Conservation (phyloP, 768 basidiomycete genomes). For the Xanthoconium purpureum region DNA sequence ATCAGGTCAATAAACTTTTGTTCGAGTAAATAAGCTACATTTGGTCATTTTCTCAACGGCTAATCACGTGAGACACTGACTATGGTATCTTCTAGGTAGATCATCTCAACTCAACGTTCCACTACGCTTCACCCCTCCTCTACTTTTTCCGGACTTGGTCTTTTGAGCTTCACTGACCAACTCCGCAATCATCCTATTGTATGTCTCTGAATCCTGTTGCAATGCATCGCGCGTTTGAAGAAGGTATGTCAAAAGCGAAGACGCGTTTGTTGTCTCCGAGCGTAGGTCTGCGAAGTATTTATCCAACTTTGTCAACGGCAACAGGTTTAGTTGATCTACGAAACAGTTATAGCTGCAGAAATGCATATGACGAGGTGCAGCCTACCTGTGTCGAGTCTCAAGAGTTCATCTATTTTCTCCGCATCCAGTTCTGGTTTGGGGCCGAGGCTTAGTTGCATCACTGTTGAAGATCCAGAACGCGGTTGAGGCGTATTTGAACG, state of each 20-base stretch:
- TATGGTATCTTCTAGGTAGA: too few relatives aligned
- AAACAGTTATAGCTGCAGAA: not conserved
- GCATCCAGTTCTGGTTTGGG: constrained; percentile 73
- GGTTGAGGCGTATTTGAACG: constrained; percentile 45
- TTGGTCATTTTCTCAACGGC: not conserved
- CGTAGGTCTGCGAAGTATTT: constrained; percentile 65
- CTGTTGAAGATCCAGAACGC: constrained; percentile 28
- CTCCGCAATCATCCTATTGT: constrained; percentile 88
- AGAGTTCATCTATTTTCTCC: constrained; percentile 59
- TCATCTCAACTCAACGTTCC: constrained; percentile 39
- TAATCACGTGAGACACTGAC: constrained; percentile 14
- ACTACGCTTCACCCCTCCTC: constrained; percentile 45
- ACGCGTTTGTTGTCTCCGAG: constrained; percentile 70
- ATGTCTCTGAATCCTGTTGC: constrained; percentile 86
- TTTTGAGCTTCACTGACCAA: constrained; percentile 91
- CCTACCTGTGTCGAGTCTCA: constrained; percentile 68
- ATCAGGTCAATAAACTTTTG: constrained; percentile 11
- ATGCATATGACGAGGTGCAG: not conserved
- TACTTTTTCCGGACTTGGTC: constrained; percentile 63
- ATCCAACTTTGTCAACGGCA: constrained; percentile 67
- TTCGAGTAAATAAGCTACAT: constrained; percentile 10
- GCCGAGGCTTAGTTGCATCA: constrained; percentile 56
- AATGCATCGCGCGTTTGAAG: constrained; percentile 77
- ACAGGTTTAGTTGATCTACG: constrained; percentile 67
- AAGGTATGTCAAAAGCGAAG: constrained; percentile 73